Base-by-base conservation (phyloP, 1,139 yeast genomes). In the Candida sp. region DNA sequence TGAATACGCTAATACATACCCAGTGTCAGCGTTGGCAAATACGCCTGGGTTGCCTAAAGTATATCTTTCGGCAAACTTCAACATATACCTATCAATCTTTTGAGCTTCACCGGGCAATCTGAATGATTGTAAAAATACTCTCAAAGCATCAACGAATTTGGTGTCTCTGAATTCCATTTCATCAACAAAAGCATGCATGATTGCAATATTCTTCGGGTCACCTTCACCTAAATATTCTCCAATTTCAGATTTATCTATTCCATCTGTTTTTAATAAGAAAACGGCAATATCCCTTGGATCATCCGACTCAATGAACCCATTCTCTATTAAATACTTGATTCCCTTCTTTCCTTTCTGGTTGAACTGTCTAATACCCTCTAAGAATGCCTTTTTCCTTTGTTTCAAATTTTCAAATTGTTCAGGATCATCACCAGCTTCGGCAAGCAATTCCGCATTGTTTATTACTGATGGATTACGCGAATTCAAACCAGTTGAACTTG, bases 71-170 rank as follows among this genome's bases (percentile, higher is more conserved):
- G 99, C 99, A 70, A 95, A 95, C 58, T 95, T 93, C 57, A 93
- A 78, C 97, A 95, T 89, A 58, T 84, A 89, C 55, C 99, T 77
- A 71, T 95, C 99, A 62, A 95, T 91, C 59, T 93, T 93, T 65
- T 95, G 99, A 2, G 97, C 91, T 67, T 95, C 99, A 39, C 99
- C 99, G 0, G 99, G 99, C 47, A 95, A 75, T 60, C 99, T 77
- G 66, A 95, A 95, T 37, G 83, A 76, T 61, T 95, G 99, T 47
- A 95, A 74, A 57, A 89, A 89, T 8, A 70, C 71, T 55, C 99
- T 79, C 70, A 95, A 72, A 0, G 98, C 95, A 53, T 84, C 96
- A 7, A 91, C 95, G 58, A 93, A 90, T 1, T 81, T 73, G 50
- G 78, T 64, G 39, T 74, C 73, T 11, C 77, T 68, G 59, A 93